Evolutionary conservation across 768 basidiomycete genomes (phyloP).

Genomic region (Psilocybe subaeruginosa): DNA sequence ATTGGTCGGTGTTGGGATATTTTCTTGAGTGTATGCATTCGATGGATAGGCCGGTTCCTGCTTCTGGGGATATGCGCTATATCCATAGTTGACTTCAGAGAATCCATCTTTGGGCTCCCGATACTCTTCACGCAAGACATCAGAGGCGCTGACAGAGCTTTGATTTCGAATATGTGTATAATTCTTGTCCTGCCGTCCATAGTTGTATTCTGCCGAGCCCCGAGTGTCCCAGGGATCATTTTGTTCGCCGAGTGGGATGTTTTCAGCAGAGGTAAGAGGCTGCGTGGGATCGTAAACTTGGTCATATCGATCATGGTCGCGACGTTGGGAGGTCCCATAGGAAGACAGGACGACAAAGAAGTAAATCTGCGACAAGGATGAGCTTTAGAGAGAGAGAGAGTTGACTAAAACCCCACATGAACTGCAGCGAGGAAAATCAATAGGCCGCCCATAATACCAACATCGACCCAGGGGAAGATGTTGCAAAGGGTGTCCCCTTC

Average conservation of each 20-base stretch:
- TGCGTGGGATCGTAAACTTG: constrained; percentile 64
- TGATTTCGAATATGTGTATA: constrained; percentile 55
- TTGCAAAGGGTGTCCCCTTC: constrained; percentile 80
- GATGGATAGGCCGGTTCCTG: constrained; percentile 28
- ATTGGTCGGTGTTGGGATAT: constrained; percentile 38
- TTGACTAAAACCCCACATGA: constrained; percentile 54
- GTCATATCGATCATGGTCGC: constrained; percentile 83
- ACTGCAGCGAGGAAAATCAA: constrained; percentile 82
- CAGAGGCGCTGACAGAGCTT: constrained; percentile 58
- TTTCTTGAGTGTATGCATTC: constrained; percentile 39
- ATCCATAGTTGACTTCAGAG: constrained; percentile 32
- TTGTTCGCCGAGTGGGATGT: constrained; percentile 64
- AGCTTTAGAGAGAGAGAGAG: not conserved
- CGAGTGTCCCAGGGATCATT: constrained; percentile 74
- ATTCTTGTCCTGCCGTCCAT: constrained; percentile 26
- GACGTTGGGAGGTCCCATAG: constrained; percentile 73
- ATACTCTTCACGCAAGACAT: constrained; percentile 52
- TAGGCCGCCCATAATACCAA: constrained; percentile 89
- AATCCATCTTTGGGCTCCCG: constrained; percentile 49
- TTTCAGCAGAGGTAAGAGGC: constrained; percentile 51
- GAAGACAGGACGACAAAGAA: constrained; percentile 49
- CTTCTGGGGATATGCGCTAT: constrained; percentile 35
- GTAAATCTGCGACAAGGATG: constrained; percentile 43
- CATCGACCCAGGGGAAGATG: constrained; percentile 90
- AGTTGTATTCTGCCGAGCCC: constrained; percentile 44